Evolutionary conservation across 192 early-diverging fungal species (phyloP), one percentile per base, ranked within the genome.

Genomic region (Podila epicladia): DNA sequence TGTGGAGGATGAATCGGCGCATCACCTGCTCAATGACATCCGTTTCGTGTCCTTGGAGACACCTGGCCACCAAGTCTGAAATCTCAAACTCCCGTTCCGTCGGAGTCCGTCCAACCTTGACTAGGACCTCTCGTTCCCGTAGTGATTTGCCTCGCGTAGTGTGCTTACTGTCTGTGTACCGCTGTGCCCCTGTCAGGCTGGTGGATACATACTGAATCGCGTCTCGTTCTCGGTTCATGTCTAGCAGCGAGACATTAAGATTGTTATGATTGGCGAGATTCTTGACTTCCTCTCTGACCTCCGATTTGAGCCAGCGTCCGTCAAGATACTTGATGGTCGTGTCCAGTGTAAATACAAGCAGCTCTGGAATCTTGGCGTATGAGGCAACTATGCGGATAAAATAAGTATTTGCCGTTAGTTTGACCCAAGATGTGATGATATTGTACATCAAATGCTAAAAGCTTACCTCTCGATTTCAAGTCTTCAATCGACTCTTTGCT

Each of bases 281-380:
- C 17, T 32, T 55, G 50, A 49, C 60, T 38, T 22, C 62, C 61
- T 33, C 28, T 62, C 2, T 67, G 55, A 11, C 66, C 70, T 28
- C 45, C 63, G 24, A 50, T 51, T n/a, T 60, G n/a, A 69, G 55
- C 77, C 77, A 80, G 11, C 77, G 71, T 24, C 77, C 77, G 29
- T 80, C 77, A 33, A 71, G 62, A 31, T 64, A 80, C n/a, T 48
- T 64, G 9, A 80, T 28, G 20, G 69, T 69, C 12, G 65, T 32
- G 33, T 80, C 71, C 62, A 80, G 62, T 4, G 62, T 53, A 26
- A 69, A 80, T 9, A 63, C 2, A 9, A 73, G 29, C 4, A 80
- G 20, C 62, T 80, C 77, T 6, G 77, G 77, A 15, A 62, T 50
- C 55, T 61, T 73, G 17, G 67, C 65, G 28, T 68, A 71, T 28